Base-by-base conservation (phyloP, 176 grass and related monocot species). In the Eragrostis nindensis region DNA sequence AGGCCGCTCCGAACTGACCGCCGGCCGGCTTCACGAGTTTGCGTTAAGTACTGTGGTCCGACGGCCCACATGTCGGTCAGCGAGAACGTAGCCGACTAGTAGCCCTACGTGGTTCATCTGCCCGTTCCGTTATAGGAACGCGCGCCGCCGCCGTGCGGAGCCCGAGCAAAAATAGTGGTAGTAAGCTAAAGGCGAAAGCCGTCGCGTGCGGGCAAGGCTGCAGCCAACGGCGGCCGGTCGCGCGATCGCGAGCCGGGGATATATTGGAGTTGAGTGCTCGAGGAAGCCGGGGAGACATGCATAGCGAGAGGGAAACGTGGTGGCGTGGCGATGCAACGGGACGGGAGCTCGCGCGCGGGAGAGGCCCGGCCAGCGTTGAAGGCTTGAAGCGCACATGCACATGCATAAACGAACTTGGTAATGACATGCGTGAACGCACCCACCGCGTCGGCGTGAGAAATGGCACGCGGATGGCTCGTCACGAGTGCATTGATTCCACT, bases 381-480 rank as follows among this genome's bases (percentile, higher is more conserved):
- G 32, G 32, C 32, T 36, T 36, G 2, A 36, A 55, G 52, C 52
- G 52, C 55, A 24, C 55, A 11, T 24, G 21, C 55, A 24, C 21
- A 4, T 24, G 21, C 2, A 11, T 22, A 11, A 10, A 10, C 21
- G n/a, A 57, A 24, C 55, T 11, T 57, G 55, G 55, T 57, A 11
- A 57, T 57, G 55, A 57, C 55, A 4, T 57, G 55, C 55, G 55
- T 57, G 55, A 57, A 57, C 55, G 55, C 55, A 57, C 55, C 55
- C 55, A 57, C 55, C 55, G 55, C 55, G 21, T 57, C 55, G 55
- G 55, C 55, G 55, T 57, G 55, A 57, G 55, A 57, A 57, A 57
- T 57, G 42, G 42, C 42, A 44, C 42, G 42, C 42, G 55, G 8
- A n/a, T 10, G 42, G 42, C 3, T 44, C 4, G 42, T 44, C 42